Evolutionary conservation across 345 rosid species (phyloP).

Genomic region (Chamaenerion angustifolium): DNA sequence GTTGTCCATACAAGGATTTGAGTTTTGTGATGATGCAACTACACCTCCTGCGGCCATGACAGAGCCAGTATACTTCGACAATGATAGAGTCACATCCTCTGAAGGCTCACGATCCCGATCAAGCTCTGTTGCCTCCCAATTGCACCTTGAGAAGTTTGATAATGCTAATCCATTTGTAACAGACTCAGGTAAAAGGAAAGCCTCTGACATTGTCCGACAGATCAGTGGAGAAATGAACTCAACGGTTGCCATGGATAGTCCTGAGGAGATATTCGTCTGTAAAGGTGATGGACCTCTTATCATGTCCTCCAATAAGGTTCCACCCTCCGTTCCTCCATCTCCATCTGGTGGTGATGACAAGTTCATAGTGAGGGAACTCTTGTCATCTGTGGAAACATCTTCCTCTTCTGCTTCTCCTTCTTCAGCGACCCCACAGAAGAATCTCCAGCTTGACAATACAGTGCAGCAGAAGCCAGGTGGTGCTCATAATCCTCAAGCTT

Average conservation of each 20-base stretch:
- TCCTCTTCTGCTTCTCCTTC: constrained; percentile 19
- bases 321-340: constrained; percentile 21
- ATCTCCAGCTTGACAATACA: constrained; percentile 26
- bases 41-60: constrained; percentile 44
- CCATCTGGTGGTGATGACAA: constrained; percentile 43
- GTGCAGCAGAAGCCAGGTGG: constrained; percentile 17
- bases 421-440: constrained; percentile 21
- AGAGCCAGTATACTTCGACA: constrained; percentile 27
- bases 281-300: constrained; percentile 17
- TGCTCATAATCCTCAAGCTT: constrained; percentile 43
- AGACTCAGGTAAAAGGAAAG: constrained; percentile 16
- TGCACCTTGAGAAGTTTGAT: constrained; percentile 17
- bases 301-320: constrained; percentile 19
- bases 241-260: constrained; percentile 13
- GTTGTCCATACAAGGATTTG: constrained; percentile 63
- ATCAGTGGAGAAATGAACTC: constrained; percentile 18
- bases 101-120: constrained; percentile 26
- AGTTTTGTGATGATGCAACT: constrained; percentile 68
- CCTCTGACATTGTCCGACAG: constrained; percentile 23
- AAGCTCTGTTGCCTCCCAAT: constrained; percentile 19
- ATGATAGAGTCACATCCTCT: constrained; percentile 16
- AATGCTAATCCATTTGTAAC: constrained; percentile 17
- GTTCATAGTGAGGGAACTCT: constrained; percentile 51
- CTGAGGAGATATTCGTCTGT: constrained; percentile 20
- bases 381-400: constrained; percentile 31